Base-by-base conservation (phyloP, 805 yeast species). In the Kockiozyma suomiensis region DNA sequence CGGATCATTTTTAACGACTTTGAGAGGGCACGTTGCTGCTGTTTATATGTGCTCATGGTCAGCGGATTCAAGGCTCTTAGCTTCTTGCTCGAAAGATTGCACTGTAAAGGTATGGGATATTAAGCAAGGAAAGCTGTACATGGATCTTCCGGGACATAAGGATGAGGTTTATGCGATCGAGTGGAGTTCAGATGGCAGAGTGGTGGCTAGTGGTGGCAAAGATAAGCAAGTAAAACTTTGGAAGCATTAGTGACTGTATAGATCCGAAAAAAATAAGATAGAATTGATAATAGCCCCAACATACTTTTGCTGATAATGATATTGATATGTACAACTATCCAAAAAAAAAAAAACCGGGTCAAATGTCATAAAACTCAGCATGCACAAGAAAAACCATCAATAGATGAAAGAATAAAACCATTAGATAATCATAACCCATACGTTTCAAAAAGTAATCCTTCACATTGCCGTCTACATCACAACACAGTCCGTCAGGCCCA, bases 11-110 rank as follows among this genome's bases (percentile, higher is more conserved):
- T 75, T 94, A 30, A 84, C 96, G 4, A 90, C 98, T 0, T 84
- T 94, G 70, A 79, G 99, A 66, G 99, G 99, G 1, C 99, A 94
- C 73, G 99, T 94, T 59, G 97, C 97, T 0, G 90, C 98, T 2
- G 99, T 94, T 0, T 94, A 94, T 73, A 97, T 93, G 75, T 90
- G 96, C 3, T 90, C 98, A 0, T 94, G 99, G 99, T 90, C 97
- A 2, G 86, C 97, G 0, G 99, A 94, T 71, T 88, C 93, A 73
- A 79, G 99, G 68, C 77, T 93, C 38, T 77, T 94, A 58, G 99
- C 91, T 8, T 88, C 96, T 70, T 88, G 97, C 74, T 91, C 97
- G 13, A 93, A 93, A 72, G 99, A 93, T 73, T 91, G 97, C 1
- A 94, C 99, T 0, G 81, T 93, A 70, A 93, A 93, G 74, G 96